These are phyloP conservation scores for Miamiensis avidus DNA, from an alignment of 169 alveolate species.

Conservation along the genomic window DNA sequence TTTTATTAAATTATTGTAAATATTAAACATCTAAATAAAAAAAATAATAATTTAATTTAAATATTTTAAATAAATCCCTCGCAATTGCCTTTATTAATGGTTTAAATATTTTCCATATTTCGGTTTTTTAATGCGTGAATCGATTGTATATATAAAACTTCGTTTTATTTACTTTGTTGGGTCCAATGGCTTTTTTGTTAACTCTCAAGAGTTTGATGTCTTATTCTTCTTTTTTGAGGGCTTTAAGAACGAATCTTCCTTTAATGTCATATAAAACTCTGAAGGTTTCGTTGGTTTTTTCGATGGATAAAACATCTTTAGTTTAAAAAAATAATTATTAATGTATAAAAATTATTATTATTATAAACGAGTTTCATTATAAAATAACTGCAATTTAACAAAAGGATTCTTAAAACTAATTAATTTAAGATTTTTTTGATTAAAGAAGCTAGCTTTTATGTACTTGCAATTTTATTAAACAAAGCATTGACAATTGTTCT, in stretches of 20 bases:
- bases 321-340: too few species aligned
- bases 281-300: slow-evolving; percentile 94
- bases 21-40: too few species aligned
- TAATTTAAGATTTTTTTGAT: too few species aligned
- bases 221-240: slow-evolving; percentile 95
- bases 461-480: too few species aligned
- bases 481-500: too few species aligned
- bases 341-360: too few species aligned
- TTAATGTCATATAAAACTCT: slow-evolving; percentile 97
- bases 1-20: too few species aligned
- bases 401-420: not conserved
- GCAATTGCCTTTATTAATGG: too few species aligned
- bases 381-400: not conserved
- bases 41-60: too few species aligned
- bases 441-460: too few species aligned
- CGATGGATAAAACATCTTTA: slow-evolving; percentile 87
- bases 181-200: slow-evolving; percentile 90
- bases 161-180: slow-evolving; percentile 85
- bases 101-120: too few species aligned
- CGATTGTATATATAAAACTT: not conserved
- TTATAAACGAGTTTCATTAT: not conserved
- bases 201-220: slow-evolving; percentile 43
- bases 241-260: slow-evolving; percentile 97
- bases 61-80: not conserved
- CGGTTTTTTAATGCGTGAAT: not conserved